Evolutionary conservation across 1,284 basidiomycete species (phyloP).

Genomic region (Trametes polyzona): DNA sequence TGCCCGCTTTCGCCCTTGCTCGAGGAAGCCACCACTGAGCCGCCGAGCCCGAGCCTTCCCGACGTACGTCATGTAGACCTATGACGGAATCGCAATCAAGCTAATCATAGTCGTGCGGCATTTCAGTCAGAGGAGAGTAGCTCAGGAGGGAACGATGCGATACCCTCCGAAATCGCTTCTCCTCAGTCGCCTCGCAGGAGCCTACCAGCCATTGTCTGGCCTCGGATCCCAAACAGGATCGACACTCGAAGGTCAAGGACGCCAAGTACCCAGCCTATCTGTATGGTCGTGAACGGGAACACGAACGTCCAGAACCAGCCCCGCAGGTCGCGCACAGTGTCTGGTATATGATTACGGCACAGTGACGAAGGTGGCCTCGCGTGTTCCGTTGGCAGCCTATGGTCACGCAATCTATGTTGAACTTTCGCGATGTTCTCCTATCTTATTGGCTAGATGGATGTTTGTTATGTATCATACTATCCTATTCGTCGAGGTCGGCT

Average conservation of each 20-base stretch:
- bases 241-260: conserved; percentile 2
- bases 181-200: neutral
- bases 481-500: neutral
- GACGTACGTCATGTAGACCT: no score
- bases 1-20: neutral
- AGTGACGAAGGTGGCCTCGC: neutral
- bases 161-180: no score
- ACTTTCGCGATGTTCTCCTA: neutral
- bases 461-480: neutral
- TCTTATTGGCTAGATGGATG: neutral
- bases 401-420: neutral
- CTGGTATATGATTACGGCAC: neutral
- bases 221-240: neutral
- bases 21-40: neutral
- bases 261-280: conserved; percentile 2
- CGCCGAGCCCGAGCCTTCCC: no score
- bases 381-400: neutral
- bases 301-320: neutral
- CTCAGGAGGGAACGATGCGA: no score
- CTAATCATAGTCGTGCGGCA: no score
- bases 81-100: no score
- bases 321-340: conserved; percentile 3
- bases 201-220: conserved; percentile 2
- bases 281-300: neutral
- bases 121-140: no score